Conservation (phyloP, 768 basidiomycete species). For the Tylopilus intermedius region DNA sequence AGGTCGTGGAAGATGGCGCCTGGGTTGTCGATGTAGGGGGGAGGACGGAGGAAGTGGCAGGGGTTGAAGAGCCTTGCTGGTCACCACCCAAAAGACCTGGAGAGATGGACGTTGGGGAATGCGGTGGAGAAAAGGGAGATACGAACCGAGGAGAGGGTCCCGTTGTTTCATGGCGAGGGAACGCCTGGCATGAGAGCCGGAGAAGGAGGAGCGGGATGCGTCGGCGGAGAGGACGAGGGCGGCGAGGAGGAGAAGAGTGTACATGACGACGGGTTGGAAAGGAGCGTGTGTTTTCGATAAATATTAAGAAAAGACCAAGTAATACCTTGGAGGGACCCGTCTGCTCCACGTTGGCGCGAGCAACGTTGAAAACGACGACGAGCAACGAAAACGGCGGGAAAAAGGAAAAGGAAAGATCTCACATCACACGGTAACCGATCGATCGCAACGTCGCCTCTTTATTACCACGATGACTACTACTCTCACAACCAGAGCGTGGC, state of each 20-base stretch:
- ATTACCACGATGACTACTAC: background rate
- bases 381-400: constrained; percentile 4
- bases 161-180: constrained; percentile 26
- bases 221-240: constrained; percentile 23
- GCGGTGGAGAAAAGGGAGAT: background rate
- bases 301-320: background rate
- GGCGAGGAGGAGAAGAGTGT: constrained; percentile 26
- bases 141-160: constrained; percentile 12
- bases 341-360: background rate
- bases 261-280: constrained; percentile 32
- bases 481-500: background rate
- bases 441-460: background rate
- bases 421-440: constrained; percentile 18
- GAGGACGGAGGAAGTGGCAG: constrained; percentile 13
- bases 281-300: constrained; percentile 28
- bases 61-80: background rate
- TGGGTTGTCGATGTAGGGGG: constrained; percentile 5
- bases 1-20: background rate
- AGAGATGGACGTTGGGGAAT: background rate
- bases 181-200: constrained; percentile 33
- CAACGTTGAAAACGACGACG: background rate
- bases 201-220: constrained; percentile 38
- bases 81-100: constrained; percentile 10
- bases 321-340: constrained; percentile 5
- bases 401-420: constrained; percentile 10